phyloP scores from a whole-genome alignment of 2,329 filamentous ascomycete genomes.

The Sporothrix protearum region DNA sequence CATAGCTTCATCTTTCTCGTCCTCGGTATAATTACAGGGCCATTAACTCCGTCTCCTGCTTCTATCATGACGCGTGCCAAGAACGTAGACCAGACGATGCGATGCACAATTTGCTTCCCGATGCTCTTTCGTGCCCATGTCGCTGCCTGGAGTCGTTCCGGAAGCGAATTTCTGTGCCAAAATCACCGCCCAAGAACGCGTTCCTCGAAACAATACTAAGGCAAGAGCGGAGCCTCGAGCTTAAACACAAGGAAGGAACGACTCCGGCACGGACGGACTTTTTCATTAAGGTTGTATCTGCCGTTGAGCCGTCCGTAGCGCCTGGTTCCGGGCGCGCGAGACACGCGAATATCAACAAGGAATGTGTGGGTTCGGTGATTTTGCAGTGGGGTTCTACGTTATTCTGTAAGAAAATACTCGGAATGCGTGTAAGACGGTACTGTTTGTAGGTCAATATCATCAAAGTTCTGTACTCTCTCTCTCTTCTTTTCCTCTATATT shows the following conservation, averaged over 20 bases:
- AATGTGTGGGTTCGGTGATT: neutral
- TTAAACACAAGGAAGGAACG: neutral
- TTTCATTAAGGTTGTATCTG: neutral
- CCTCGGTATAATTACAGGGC: neutral
- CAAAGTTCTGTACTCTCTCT: neutral
- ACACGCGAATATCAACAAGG: neutral
- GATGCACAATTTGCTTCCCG: neutral
- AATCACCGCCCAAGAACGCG: neutral
- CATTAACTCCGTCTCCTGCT: neutral
- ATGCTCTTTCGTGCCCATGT: neutral
- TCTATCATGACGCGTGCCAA: neutral
- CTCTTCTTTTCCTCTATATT: too few species aligned
- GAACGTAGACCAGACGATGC: neutral
- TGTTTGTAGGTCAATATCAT: neutral
- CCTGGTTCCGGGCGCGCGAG: neutral
- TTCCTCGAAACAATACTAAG: neutral
- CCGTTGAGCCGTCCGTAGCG: neutral
- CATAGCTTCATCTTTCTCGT: neutral
- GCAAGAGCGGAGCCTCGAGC: neutral
- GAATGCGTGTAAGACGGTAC: neutral
- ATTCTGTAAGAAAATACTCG: neutral
- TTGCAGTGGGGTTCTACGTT: too few species aligned
- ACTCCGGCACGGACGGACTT: slow-evolving; percentile 3
- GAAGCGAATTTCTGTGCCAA: neutral
- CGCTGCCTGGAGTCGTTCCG: neutral